Base-by-base conservation (phyloP, 805 yeast genomes). In the Ogataea haglerorum region DNA sequence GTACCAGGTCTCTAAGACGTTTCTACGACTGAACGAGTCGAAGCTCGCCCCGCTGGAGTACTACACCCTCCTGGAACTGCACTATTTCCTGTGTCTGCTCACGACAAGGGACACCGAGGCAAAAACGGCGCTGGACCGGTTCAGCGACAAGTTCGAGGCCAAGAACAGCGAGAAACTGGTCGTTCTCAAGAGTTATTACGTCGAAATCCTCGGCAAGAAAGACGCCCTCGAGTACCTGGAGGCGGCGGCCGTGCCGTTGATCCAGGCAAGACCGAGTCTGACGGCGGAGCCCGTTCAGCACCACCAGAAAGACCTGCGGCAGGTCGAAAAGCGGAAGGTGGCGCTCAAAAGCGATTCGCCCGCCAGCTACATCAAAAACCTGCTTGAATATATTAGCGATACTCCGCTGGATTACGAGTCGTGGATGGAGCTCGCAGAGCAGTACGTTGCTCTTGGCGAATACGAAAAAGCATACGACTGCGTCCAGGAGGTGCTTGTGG, bases 401-500 rank as follows among this genome's bases (percentile, higher is more conserved):
- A 78, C 75, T 51, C 96, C 97, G 1, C 59, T 81, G 15, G 98
- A 93, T 60, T 67, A 76, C 2, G 80, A 83, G 47, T 67, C 84
- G 2, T 88, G 95, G 95, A 70, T 79, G 34, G 95, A 86, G 60
- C 67, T 89, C 40, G 83, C 80, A 3, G 76, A 78, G 26, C 67
- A 74, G n/a, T 91, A 91, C 57, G 61, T 61, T 17, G 58, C 65
- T 10, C 46, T 72, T 7, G 89, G 89, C 1, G 79, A 80, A 54
- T 80, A 74, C 49, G 82, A 77, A 25, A 79, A 80, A 51, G 82
- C 93, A 0, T 70, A 84, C 5, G 78, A 72, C 57, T 71, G 86
- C 40, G 71, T 75, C 19, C 78, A 85, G 54, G 96, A 91, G 56
- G 75, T 85, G 2, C 61, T 90, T 12, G 54, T 85, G 24, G 69